phyloP scores from a whole-genome alignment of 345 rosid genomes.

The Rhodamnia rubescens region DNA sequence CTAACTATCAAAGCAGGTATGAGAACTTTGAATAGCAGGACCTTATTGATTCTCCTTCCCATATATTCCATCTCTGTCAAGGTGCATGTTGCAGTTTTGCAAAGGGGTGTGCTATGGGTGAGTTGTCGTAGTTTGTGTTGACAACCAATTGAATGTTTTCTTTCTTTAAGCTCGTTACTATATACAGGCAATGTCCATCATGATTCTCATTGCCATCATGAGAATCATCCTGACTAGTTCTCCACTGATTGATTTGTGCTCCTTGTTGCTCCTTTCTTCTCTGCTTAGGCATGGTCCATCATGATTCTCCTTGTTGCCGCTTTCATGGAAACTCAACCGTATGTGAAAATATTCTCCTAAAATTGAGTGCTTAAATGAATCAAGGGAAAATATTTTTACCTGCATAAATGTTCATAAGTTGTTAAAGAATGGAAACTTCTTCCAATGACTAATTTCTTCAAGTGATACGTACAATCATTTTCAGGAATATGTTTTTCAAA shows the following conservation, averaged over 20 bases:
- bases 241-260: not conserved
- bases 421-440: not conserved
- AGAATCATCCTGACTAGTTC: not conserved
- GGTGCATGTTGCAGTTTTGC: not conserved
- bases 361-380: not conserved
- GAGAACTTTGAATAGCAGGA: not conserved
- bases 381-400: not conserved
- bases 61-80: not conserved
- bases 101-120: not conserved
- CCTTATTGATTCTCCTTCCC: not conserved
- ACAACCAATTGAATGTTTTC: not conserved
- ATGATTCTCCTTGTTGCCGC: not conserved
- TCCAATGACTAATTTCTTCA: not conserved
- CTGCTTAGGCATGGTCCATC: not conserved
- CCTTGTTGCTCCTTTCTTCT: not conserved
- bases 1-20: not conserved
- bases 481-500: not conserved
- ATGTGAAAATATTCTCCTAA: not conserved
- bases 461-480: not conserved
- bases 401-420: not conserved
- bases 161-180: not conserved
- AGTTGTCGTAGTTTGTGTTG: not conserved
- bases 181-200: not conserved
- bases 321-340: not conserved
- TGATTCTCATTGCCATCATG: not conserved